Evolutionary conservation across 306 rosid genomes (phyloP).

Genomic region (Cucumis sativus): DNA sequence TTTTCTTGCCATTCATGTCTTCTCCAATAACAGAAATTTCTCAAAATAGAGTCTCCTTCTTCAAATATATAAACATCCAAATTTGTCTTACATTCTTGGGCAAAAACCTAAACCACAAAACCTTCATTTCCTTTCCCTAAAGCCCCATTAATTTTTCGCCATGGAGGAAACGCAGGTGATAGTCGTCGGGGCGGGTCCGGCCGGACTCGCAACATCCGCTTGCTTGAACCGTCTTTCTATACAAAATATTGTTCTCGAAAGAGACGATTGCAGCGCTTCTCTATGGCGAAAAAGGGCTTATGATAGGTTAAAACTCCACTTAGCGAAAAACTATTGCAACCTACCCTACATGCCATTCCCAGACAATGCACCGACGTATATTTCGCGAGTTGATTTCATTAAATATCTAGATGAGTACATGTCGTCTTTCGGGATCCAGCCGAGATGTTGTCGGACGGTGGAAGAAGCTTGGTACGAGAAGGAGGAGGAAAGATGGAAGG

Average conservation of each 20-base stretch:
- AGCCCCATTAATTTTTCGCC: not conserved
- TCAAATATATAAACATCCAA: not conserved
- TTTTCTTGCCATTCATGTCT: not conserved
- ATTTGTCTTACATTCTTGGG: not conserved
- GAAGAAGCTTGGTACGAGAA: slow-evolving; percentile 12
- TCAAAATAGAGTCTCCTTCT: not conserved
- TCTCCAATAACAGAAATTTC: not conserved
- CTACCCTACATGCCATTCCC: slow-evolving; percentile 50
- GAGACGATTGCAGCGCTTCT: slow-evolving; percentile 41
- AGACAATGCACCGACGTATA: slow-evolving; percentile 16
- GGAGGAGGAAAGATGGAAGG: slow-evolving; percentile 20
- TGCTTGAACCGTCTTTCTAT: slow-evolving; percentile 38
- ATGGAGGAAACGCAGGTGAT: slow-evolving; percentile 35
- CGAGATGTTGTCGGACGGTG: slow-evolving; percentile 16
- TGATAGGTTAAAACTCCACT: slow-evolving; percentile 55
- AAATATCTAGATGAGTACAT: slow-evolving; percentile 41
- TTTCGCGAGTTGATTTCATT: slow-evolving; percentile 28
- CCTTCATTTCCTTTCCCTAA: not conserved
- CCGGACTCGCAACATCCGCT: slow-evolving; percentile 48
- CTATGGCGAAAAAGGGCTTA: slow-evolving; percentile 55
- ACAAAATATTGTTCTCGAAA: slow-evolving; percentile 33
- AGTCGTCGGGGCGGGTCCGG: slow-evolving; percentile 55
- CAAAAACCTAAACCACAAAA: not conserved
- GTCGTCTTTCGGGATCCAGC: slow-evolving; percentile 8
- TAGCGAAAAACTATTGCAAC: slow-evolving; percentile 36